Base-by-base conservation (phyloP, 768 basidiomycete genomes). In the Lactarius hatsudake region DNA sequence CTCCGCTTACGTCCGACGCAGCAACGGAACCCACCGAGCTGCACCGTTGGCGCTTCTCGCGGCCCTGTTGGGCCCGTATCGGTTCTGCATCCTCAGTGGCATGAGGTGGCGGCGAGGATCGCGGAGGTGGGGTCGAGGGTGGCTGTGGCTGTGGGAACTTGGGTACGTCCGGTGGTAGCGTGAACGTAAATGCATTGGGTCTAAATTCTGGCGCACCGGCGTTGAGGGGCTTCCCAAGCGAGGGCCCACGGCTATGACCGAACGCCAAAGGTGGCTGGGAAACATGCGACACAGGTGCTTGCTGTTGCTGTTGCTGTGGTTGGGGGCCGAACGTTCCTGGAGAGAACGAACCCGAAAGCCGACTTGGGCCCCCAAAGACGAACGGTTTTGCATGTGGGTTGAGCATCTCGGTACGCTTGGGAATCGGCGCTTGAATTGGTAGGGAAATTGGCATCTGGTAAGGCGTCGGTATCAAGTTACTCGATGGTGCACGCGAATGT, bases 381-480 rank as follows among this genome's bases (percentile, higher is more conserved):
- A 94, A 94, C 0, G 93, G 91, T 73, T 91, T 91, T 7, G 93
- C 93, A 59, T 85, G 81, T 0, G 93, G 93, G 74, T 94, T 94
- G 59, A 93, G 81, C 2, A 83, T 51, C 66, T 76, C 76, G 0
- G 66, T 68, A 20, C 75, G 63, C 59, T 71, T 67, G 43, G 62
- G 68, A 45, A 68, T 45, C 53, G 73, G 62, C 3, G 70, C 60
- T 62, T 64, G 63, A 58, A 65, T 59, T 15, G 61, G 70, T 1
- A 67, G 61, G 18, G 70, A 38, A 42, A 68, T 62, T 0, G 71
- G 64, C 55, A 64, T 62, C 12, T 54, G 70, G n/a, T 69, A 66
- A n/a, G 48, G 72, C 12, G 55, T 51, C 15, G 54, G 67, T 12
- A 60, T 62, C 13, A 43, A 62, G 71, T 15, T 70, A 71, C 23